phyloP scores from a whole-genome alignment of 139 green algal genomes.

The Micromonas commoda region DNA sequence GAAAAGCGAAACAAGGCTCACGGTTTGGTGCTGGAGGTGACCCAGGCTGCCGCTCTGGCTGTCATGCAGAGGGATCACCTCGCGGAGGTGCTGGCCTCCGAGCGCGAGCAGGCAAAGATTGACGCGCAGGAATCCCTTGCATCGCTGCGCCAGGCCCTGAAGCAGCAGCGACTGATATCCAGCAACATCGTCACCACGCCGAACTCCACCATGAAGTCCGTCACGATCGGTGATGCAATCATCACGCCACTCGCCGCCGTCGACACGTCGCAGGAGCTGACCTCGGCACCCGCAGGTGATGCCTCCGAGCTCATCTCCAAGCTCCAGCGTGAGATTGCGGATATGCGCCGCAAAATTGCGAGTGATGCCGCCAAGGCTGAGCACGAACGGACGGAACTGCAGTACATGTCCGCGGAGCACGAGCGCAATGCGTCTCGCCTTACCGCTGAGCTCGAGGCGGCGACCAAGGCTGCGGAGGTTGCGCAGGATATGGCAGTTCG shows the following conservation, averaged over 20 bases:
- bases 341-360: background rate
- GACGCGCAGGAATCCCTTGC: background rate
- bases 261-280: background rate
- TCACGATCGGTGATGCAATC: background rate
- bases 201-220: background rate
- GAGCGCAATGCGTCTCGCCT: background rate
- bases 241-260: background rate
- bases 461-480: background rate
- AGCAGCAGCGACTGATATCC: too few relatives aligned
- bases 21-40: background rate
- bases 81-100: background rate
- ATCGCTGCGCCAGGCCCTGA: background rate
- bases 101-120: background rate
- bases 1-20: background rate
- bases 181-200: too few relatives aligned
- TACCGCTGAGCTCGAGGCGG: background rate
- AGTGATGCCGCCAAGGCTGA: background rate
- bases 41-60: background rate
- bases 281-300: background rate
- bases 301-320: background rate
- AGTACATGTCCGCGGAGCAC: background rate
- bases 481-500: background rate
- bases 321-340: background rate
- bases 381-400: background rate
- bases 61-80: background rate